Percentiles rank a stretch among this genome's conserved stretches.
phyloP scores from a whole-genome alignment of 1,284 basidiomycete genomes.

The Ustilago curta region DNA sequence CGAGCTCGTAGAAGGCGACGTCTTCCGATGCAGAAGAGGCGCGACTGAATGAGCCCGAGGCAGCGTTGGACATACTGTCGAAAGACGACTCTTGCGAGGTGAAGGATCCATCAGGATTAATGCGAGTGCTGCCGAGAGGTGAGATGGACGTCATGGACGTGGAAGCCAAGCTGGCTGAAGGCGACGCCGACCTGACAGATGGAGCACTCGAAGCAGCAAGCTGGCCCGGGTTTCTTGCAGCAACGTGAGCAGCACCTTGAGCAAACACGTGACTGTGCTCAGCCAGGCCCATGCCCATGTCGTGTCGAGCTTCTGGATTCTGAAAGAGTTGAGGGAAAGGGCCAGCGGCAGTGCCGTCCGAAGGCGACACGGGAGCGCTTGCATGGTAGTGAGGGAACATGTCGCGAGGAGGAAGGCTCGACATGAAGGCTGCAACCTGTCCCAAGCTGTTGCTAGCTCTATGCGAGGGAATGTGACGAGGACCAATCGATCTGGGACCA shows the following conservation, averaged over 20 bases:
- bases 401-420: constrained; percentile 13
- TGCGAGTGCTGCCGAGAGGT: constrained; percentile 36
- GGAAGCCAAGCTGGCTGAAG: constrained; percentile 44
- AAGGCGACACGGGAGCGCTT: constrained; percentile 46
- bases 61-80: constrained; percentile 46
- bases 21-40: constrained; percentile 48
- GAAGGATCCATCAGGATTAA: constrained; percentile 48
- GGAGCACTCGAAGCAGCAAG: constrained; percentile 23
- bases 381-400: constrained; percentile 22
- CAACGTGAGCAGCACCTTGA: constrained; percentile 7
- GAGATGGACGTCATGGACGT: constrained; percentile 53
- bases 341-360: constrained; percentile 17
- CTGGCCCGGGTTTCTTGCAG: constrained; percentile 3
- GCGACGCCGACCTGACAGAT: constrained; percentile 37
- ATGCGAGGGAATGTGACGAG: constrained; percentile 29
- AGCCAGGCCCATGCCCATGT: constrained; percentile 6
- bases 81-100: constrained; percentile 49
- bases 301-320: constrained; percentile 18
- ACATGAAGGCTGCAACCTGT: constrained; percentile 41
- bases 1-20: constrained; percentile 22
- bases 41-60: constrained; percentile 43
- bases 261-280: constrained; percentile 23
- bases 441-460: constrained; percentile 48
- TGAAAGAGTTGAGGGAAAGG: constrained; percentile 19
- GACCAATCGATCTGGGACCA: constrained; percentile 5